A percentile compares a stretch with the other conserved stretches of the same genome.
phyloP scores from a whole-genome alignment of 352 stramenopile genomes.

The Phytophthora brassicae region DNA sequence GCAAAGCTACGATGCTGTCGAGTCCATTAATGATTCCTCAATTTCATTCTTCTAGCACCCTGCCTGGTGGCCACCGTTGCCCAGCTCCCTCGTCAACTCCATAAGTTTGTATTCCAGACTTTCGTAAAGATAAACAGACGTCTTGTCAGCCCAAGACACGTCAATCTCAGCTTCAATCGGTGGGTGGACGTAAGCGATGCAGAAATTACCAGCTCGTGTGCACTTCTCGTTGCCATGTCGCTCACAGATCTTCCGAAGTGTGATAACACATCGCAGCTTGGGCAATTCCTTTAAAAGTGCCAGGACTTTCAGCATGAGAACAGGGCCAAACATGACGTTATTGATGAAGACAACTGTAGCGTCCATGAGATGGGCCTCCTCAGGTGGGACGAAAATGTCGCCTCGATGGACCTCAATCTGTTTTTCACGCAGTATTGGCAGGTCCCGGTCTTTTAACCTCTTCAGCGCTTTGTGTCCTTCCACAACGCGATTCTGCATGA shows the following conservation, averaged over 20 bases:
- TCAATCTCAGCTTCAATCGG: constrained; percentile 66
- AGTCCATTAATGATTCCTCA: background rate
- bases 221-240: constrained; percentile 73
- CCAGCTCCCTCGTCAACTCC: constrained; percentile 40
- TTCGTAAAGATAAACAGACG: constrained; percentile 77
- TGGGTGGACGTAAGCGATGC: constrained; percentile 71
- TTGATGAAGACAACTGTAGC: constrained; percentile 88
- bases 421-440: constrained; percentile 52
- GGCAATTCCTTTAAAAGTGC: constrained; percentile 61
- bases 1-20: background rate
- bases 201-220: constrained; percentile 50
- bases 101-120: constrained; percentile 46
- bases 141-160: constrained; percentile 82
- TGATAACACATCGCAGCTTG: constrained; percentile 69
- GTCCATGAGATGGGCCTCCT: constrained; percentile 55
- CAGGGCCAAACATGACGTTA: constrained; percentile 81
- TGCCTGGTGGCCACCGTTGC: background rate
- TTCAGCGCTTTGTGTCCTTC: constrained; percentile 60
- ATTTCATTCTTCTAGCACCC: background rate
- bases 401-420: constrained; percentile 66
- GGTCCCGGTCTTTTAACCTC: constrained; percentile 41
- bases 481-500: constrained; percentile 83
- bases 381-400: constrained; percentile 69
- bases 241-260: constrained; percentile 79
- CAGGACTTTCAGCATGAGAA: constrained; percentile 75